Conservation (phyloP, 495 filamentous ascomycete genomes). For the Bathelium albidoporum region DNA sequence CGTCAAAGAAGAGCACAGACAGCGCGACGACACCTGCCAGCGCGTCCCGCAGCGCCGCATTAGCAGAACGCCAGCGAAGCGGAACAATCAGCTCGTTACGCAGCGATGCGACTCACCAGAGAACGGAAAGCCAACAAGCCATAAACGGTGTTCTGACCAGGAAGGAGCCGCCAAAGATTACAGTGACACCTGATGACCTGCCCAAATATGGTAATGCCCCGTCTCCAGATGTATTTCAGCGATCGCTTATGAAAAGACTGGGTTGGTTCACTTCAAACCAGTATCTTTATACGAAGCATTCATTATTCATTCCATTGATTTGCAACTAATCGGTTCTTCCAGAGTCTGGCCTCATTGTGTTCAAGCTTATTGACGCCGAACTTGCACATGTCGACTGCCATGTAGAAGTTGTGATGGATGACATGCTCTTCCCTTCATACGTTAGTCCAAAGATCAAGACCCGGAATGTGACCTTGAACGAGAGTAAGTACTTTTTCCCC, state of each 20-base stretch:
- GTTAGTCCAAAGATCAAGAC: conserved; percentile 60
- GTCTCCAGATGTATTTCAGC: neutral
- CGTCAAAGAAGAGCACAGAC: neutral
- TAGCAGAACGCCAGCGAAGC: neutral
- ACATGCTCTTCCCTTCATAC: conserved; percentile 86
- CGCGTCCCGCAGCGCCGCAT: neutral
- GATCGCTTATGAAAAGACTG: neutral
- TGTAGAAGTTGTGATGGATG: conserved; percentile 86
- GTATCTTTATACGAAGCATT: neutral
- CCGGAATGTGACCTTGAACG: conserved; percentile 60
- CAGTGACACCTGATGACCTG: conserved; percentile 67
- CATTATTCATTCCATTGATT: neutral
- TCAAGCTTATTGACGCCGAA: conserved; percentile 83
- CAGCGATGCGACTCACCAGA: conserved; percentile 1
- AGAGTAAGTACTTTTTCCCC: conserved; percentile 43
- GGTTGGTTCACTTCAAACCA: neutral
- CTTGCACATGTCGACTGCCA: conserved; percentile 64
- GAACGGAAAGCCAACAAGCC: neutral
- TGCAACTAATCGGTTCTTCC: neutral
- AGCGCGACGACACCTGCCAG: neutral
- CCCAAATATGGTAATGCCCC: conserved; percentile 52
- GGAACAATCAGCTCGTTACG: conserved; percentile 14
- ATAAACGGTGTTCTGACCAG: conserved; percentile 7
- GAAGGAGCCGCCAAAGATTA: conserved; percentile 62
- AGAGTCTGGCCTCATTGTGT: conserved; percentile 89